phyloP scores from a whole-genome alignment of 2,329 filamentous ascomycete species.

The Fusarium redolens region DNA sequence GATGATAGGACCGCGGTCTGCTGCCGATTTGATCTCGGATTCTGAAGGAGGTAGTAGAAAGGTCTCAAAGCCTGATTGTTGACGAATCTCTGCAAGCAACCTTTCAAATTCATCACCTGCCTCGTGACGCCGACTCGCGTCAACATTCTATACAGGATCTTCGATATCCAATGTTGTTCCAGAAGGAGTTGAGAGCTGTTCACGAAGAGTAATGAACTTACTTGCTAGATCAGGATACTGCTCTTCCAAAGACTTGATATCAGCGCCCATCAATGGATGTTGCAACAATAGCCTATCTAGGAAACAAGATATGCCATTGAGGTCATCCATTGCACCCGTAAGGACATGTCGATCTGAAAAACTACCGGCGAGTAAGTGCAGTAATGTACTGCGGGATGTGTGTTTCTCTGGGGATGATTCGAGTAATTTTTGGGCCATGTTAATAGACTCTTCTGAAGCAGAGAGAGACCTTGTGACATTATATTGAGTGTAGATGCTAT shows the following conservation, averaged over 20 bases:
- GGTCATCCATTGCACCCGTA: not conserved
- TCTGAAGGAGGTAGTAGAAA: not conserved
- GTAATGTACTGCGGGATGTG: not conserved
- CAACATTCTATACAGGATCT: not conserved
- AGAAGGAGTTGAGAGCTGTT: not conserved
- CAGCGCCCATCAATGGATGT: not conserved
- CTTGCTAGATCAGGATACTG: not conserved
- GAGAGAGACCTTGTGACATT: not conserved
- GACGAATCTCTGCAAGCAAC: not conserved
- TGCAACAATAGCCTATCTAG: not conserved
- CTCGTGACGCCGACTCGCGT: not conserved
- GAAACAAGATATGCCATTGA: not conserved
- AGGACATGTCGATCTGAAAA: not conserved
- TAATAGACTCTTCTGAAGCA: not conserved
- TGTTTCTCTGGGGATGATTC: not conserved
- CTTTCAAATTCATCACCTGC: not conserved
- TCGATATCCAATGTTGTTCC: not conserved
- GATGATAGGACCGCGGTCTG: rapidly evolving
- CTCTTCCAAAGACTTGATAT: not conserved
- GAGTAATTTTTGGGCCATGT: not conserved
- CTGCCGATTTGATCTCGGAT: rapidly evolving
- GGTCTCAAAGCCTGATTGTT: not conserved
- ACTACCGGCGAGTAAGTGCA: not conserved
- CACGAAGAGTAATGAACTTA: not conserved
- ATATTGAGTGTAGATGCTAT: not conserved